Percentiles rank a stretch among this genome's conserved stretches.
These are phyloP conservation scores for Jimgerdemannia lactiflua DNA, from an alignment of 192 early-diverging fungal species.

Conservation along the genomic window DNA sequence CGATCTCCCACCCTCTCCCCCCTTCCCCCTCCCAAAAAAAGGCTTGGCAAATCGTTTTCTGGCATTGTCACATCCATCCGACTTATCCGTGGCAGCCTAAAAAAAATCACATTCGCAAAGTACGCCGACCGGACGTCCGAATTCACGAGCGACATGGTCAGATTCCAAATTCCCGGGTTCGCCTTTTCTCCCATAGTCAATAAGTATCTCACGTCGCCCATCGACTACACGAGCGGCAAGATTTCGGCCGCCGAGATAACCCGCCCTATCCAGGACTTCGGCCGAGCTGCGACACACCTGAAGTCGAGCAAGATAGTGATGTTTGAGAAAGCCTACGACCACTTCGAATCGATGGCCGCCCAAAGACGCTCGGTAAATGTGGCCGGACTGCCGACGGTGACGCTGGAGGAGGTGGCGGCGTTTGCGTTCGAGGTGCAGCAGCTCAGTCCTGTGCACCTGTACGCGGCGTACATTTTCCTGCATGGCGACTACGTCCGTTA, in stretches of 20 bases:
- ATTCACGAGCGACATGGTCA: conserved; percentile 35
- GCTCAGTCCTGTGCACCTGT: conserved; percentile 29
- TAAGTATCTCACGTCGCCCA: not conserved
- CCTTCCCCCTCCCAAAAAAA: too few species aligned
- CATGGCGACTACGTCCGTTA: conserved; percentile 49
- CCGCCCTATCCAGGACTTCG: conserved; percentile 24
- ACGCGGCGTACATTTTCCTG: conserved; percentile 59
- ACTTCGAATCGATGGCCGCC: conserved; percentile 28
- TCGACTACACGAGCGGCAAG: conserved; percentile 5
- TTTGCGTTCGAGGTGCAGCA: conserved; percentile 34
- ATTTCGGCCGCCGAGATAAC: conserved; percentile 4
- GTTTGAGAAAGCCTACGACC: conserved; percentile 31
- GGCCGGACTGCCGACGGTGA: conserved; percentile 1
- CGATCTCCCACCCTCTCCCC: too few species aligned
- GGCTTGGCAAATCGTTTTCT: conserved; percentile 14
- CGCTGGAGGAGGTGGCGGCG: conserved; percentile 25
- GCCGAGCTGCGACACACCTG: conserved; percentile 25
- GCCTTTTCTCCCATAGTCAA: conserved; percentile 8
- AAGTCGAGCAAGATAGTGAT: conserved; percentile 29
- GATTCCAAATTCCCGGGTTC: conserved; percentile 41
- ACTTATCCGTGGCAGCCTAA: conserved; percentile 16
- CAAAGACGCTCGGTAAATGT: not conserved
- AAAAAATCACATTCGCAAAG: conserved; percentile 17
- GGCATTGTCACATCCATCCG: conserved; percentile 22
- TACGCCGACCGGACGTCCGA: conserved; percentile 12